These are phyloP conservation scores for Lactarius hatsudake DNA, from an alignment of 768 basidiomycete genomes.

Conservation along the genomic window DNA sequence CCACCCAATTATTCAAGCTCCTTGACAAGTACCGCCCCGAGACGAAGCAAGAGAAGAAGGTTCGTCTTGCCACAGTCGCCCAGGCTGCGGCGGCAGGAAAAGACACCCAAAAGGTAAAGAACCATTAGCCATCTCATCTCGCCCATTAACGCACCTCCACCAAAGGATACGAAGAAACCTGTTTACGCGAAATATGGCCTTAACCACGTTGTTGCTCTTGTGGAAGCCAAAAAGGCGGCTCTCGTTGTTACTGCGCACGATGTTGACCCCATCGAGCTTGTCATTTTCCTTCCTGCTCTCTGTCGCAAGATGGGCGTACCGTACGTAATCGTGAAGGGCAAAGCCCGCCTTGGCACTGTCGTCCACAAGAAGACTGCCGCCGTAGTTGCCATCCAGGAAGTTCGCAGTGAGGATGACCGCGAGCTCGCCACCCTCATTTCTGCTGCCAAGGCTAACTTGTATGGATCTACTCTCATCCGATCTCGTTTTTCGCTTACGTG, in stretches of 20 bases:
- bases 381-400: slow-evolving; percentile 88
- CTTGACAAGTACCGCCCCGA: slow-evolving; percentile 96
- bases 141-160: background rate
- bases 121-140: background rate
- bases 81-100: slow-evolving; percentile 80
- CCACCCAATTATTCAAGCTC: slow-evolving; percentile 96
- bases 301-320: slow-evolving; percentile 99
- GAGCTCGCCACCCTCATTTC: slow-evolving; percentile 90
- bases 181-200: slow-evolving; percentile 94
- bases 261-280: slow-evolving; percentile 98
- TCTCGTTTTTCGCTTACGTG: background rate
- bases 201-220: slow-evolving; percentile 93
- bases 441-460: slow-evolving; percentile 98
- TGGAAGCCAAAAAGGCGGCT: slow-evolving; percentile 96
- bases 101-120: slow-evolving; percentile 53
- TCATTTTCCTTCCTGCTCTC: slow-evolving; percentile 95
- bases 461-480: slow-evolving; percentile 33
- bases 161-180: slow-evolving; percentile 88
- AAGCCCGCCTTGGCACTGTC: slow-evolving; percentile 96
- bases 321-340: slow-evolving; percentile 97
- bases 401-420: slow-evolving; percentile 89
- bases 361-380: slow-evolving; percentile 99
- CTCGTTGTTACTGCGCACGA: slow-evolving; percentile 96
- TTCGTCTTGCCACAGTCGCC: slow-evolving; percentile 76
- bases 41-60: slow-evolving; percentile 96